Conservation (phyloP, 2,329 filamentous ascomycete species). For the Xenosphaeropsis pyriputrescens region DNA sequence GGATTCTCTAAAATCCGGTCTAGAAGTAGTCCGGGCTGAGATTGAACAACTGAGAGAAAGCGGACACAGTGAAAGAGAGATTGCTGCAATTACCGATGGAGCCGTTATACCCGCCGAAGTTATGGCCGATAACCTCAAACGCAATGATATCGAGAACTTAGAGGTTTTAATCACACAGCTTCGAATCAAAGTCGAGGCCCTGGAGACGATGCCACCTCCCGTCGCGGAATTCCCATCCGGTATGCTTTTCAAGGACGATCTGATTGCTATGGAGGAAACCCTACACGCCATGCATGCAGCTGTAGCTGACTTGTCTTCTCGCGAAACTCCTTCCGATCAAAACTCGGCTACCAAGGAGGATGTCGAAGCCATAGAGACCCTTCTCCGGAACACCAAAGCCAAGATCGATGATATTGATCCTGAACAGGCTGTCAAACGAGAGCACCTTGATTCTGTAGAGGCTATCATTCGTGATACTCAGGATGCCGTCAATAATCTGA, state of each 20-base stretch:
- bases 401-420: slow-evolving; percentile 73
- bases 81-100: slow-evolving; percentile 34
- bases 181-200: slow-evolving; percentile 67
- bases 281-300: slow-evolving; percentile 40
- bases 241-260: slow-evolving; percentile 34
- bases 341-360: slow-evolving; percentile 64
- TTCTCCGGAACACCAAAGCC: slow-evolving; percentile 78
- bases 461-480: slow-evolving; percentile 60
- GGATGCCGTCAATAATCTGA: slow-evolving; percentile 53
- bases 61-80: slow-evolving; percentile 27
- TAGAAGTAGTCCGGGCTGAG: slow-evolving; percentile 62
- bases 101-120: slow-evolving; percentile 34
- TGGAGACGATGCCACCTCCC: slow-evolving; percentile 40
- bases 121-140: slow-evolving; percentile 26
- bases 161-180: slow-evolving; percentile 74
- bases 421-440: slow-evolving; percentile 53
- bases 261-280: slow-evolving; percentile 38
- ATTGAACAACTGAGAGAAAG: slow-evolving; percentile 62
- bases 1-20: slow-evolving; percentile 70
- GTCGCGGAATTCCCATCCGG: slow-evolving; percentile 23
- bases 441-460: slow-evolving; percentile 36
- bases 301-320: slow-evolving; percentile 33
- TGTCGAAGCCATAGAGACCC: slow-evolving; percentile 77
- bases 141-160: slow-evolving; percentile 70
- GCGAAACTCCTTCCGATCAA: slow-evolving; percentile 17